Evolutionary conservation across 352 stramenopile genomes (phyloP).

Genomic region (Pythium brachiatum): DNA sequence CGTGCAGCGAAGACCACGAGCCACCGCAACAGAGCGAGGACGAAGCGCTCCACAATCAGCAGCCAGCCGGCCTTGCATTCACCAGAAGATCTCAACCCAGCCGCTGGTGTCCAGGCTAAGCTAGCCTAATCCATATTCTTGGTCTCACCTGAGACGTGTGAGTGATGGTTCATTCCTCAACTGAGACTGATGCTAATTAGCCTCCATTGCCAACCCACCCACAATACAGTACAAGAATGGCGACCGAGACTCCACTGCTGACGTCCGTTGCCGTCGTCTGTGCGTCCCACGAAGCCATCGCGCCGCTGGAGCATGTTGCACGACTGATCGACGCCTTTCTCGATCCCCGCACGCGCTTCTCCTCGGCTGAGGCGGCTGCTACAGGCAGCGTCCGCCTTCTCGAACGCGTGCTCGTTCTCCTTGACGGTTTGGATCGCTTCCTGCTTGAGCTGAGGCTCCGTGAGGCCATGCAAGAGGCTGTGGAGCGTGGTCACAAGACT

Average conservation of each 20-base stretch:
- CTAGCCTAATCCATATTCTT: no score
- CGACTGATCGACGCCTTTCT: slow-evolving; percentile 7
- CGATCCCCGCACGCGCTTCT: neutral
- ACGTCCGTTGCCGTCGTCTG: neutral
- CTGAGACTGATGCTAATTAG: neutral
- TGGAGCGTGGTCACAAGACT: neutral
- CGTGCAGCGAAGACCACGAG: no score
- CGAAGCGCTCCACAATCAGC: no score
- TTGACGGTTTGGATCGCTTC: neutral
- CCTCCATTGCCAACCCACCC: neutral
- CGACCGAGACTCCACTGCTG: neutral
- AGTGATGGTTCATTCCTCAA: no score
- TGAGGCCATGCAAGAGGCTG: neutral
- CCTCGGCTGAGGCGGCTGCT: neutral
- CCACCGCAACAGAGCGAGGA: no score
- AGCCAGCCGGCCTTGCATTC: no score
- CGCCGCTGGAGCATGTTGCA: slow-evolving; percentile 1
- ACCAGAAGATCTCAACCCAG: no score
- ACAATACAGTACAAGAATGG: neutral
- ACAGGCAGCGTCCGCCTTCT: slow-evolving; percentile 1
- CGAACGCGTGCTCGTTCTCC: neutral
- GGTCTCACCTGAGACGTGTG: no score
- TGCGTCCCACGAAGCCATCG: neutral
- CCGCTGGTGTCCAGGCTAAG: no score
- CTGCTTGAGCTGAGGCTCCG: slow-evolving; percentile 6